Evolutionary conservation across 768 basidiomycete species (phyloP), one percentile per base, ranked within the genome.

Genomic region (Tulasnella sp.): DNA sequence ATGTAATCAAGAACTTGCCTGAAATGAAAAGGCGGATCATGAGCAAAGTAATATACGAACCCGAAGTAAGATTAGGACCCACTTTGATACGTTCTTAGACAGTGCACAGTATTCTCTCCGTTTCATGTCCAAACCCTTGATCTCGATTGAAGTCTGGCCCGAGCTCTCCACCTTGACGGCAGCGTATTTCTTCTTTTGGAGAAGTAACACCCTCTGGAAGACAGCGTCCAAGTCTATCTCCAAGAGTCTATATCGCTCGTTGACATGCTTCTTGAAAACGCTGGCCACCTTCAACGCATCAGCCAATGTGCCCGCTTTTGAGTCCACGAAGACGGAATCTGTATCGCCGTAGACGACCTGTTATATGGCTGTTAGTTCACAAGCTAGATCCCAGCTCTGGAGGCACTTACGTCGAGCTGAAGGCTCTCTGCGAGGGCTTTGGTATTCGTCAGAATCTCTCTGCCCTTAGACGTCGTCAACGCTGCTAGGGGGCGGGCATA

Each of bases 141-240:
- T 87, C 82, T 99, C 98, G 1, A 90, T 93, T 18, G 89, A 90
- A 0, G 93, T 92, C 77, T 89, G 88, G 0, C 88, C 88, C 37
- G 91, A 91, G 80, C 95, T 94, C 81, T 96, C 94, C 57, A 98
- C 90, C 85, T 98, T 98, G 83, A 98, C 87, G 0, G 98, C 98
- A 0, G 98, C 98, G 81, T 99, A 99, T 85, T 99, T 99, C 87
- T 99, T 99, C 89, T 99, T 99, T 82, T 99, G 97, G 75, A 99
- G 85, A 15, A 99, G 88, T 1, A 99, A 85, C 57, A 99, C 87
- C 0, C 98, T 90, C 82, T 97, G 91, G 86, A 99, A 99, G 46
- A 99, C 89, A 3, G 93, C 91, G 82, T 99, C 97, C 20, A 98
- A 88, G 83, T 99, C 98, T 79, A 99, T 99, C 83, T 99, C 98